Evolutionary conservation across 345 rosid species (phyloP).

Genomic region (Citrus sp.): DNA sequence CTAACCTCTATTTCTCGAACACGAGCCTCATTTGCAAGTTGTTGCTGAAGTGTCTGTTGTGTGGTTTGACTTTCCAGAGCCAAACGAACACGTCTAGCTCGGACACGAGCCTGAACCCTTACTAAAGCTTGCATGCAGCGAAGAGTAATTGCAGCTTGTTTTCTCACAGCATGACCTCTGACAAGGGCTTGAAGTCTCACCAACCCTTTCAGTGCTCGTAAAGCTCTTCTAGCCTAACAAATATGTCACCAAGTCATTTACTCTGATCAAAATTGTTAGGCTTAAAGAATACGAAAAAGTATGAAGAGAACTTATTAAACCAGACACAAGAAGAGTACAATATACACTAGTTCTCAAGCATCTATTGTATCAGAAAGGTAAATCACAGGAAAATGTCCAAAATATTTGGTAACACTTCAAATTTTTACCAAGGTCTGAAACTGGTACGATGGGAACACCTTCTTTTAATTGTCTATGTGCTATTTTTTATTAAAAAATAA

Average conservation of each 20-base stretch:
- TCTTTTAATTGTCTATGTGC: background rate
- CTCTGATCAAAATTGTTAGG: conserved; percentile 6
- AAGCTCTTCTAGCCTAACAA: conserved; percentile 92
- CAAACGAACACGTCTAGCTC: conserved; percentile 94
- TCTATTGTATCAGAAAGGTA: background rate
- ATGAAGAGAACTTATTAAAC: background rate
- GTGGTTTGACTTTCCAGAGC: conserved; percentile 85
- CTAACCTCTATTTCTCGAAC: conserved; percentile 93
- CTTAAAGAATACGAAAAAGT: background rate
- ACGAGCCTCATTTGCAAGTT: conserved; percentile 68
- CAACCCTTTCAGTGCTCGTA: conserved; percentile 94
- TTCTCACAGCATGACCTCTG: conserved; percentile 98
- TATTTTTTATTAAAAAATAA: background rate
- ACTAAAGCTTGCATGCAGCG: conserved; percentile 99
- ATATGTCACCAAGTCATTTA: conserved; percentile 16
- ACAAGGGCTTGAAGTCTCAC: conserved; percentile 98
- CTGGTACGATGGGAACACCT: background rate
- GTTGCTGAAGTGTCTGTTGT: conserved; percentile 74
- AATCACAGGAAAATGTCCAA: background rate
- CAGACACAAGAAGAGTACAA: background rate
- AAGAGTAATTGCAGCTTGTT: conserved; percentile 99
- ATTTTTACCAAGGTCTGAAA: background rate
- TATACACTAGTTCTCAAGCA: background rate
- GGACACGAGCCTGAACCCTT: conserved; percentile 98
- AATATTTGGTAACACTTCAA: background rate